Evolutionary conservation across 2,329 filamentous ascomycete genomes (phyloP), one percentile per base, ranked within the genome.

Genomic region (Sclerotinia minor): DNA sequence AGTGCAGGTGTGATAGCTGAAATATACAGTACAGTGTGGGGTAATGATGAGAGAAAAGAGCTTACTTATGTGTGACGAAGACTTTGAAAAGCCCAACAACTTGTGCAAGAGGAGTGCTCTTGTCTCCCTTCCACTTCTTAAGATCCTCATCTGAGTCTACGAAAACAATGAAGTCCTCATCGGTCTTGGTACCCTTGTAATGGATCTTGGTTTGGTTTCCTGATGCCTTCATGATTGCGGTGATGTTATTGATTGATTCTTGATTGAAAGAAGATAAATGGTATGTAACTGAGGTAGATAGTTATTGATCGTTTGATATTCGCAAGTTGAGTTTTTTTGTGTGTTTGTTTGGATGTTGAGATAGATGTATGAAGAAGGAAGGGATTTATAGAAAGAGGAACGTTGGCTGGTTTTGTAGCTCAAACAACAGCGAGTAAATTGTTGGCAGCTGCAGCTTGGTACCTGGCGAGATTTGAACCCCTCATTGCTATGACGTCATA

Each of bases 21-120:
- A 44, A 24, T 21, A 9, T 6, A 32, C 15, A 15, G 49, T 21
- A 21, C 19, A 55, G 35, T 53, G 61, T 35, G 41, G 63, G 55
- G 50, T 38, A 45, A 24, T 41, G 21, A 11, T 17, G 49, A 29
- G 38, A 8, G 17, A 0, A 24, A 32, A 9, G n/a, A 72, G 83
- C 91, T 82, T 85, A 97, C 94, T 89, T 91, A 83, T 96, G 91
- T 47, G 93, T 96, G 54, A 90, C 83, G 76, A 97, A 96, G 76
- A 99, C 84, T 84, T 96, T 92, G 84, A 92, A 98, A 9, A 90
- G 85, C 68, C 89, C 92, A 67, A 98, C 85, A 67, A 99, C 94
- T 76, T 97, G 89, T 1, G 91, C 85, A 59, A 98, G 82, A 49
- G 95, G 91, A 41, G 95, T 82, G 41, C 85, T 89, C 77, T 87